Percentiles rank a stretch among this genome's conserved stretches.
Conservation (phyloP, 1,139 yeast genomes). For the Debaryomycetaceae sp. region DNA sequence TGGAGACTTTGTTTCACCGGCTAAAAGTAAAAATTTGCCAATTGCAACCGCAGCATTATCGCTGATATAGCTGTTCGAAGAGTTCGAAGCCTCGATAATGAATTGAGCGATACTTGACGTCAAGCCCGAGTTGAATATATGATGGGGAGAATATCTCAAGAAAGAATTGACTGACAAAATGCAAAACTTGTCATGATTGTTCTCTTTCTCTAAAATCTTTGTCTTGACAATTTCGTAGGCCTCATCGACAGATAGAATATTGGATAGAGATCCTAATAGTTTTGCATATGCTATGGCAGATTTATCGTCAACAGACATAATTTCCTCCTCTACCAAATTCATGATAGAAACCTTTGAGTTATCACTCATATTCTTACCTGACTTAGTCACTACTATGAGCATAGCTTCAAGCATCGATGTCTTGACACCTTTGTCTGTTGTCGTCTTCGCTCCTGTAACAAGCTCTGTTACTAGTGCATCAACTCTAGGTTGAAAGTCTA, state of each 20-base stretch:
- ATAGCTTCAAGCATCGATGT: constrained; percentile 84
- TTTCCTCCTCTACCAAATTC: constrained; percentile 74
- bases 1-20: constrained; percentile 42
- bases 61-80: constrained; percentile 53
- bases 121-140: constrained; percentile 52
- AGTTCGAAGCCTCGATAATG: constrained; percentile 44
- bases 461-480: constrained; percentile 88
- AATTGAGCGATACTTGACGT: constrained; percentile 45
- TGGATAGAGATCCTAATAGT: constrained; percentile 73
- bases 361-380: constrained; percentile 76
- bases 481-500: constrained; percentile 87
- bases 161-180: constrained; percentile 75
- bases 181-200: constrained; percentile 53
- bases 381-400: constrained; percentile 75
- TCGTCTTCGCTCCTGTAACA: constrained; percentile 66
- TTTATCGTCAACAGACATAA: constrained; percentile 48
- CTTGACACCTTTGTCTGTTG: constrained; percentile 61
- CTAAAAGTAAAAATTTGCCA: constrained; percentile 69
- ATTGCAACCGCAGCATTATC: constrained; percentile 82
- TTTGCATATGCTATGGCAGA: constrained; percentile 74
- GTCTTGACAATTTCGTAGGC: constrained; percentile 56
- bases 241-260: constrained; percentile 62
- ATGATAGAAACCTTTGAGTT: constrained; percentile 66
- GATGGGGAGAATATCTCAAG: constrained; percentile 68
- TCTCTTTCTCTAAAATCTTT: constrained; percentile 53